Percentiles rank a stretch among this genome's conserved stretches.
Conservation (phyloP, 371 early-diverging fungal species). For the Apophysomyces variabilis region DNA sequence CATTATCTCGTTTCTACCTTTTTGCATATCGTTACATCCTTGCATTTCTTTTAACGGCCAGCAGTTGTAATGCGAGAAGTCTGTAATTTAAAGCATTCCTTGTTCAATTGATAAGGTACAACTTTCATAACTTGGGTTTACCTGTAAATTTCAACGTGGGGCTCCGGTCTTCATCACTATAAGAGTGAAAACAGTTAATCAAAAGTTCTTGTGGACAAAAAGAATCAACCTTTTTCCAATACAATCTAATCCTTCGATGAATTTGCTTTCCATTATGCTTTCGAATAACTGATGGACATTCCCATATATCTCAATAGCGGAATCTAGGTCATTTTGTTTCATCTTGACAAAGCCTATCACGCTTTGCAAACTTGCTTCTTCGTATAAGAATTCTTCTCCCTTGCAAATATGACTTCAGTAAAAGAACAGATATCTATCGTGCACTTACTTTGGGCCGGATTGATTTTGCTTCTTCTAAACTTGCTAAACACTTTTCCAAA, state of each 20-base stretch:
- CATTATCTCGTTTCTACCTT: constrained; percentile 18
- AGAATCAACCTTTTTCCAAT: constrained; percentile 35
- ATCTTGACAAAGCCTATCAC: constrained; percentile 50
- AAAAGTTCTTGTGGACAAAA: background rate
- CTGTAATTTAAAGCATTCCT: background rate
- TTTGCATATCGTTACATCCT: constrained; percentile 21
- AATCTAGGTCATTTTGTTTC: constrained; percentile 36
- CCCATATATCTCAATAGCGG: constrained; percentile 48
- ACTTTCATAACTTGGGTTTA: background rate
- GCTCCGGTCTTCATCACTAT: background rate
- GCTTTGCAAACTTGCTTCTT: constrained; percentile 37
- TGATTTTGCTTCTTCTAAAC: constrained; percentile 30
- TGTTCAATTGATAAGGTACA: background rate
- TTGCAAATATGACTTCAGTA: constrained; percentile 4
- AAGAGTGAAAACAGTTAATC: background rate
- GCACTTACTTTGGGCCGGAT: constrained; percentile 25
- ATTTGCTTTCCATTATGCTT: constrained; percentile 46
- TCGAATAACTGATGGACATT: constrained; percentile 50
- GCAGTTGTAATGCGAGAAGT: constrained; percentile 17
- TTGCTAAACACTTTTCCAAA: constrained; percentile 42
- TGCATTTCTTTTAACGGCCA: constrained; percentile 19
- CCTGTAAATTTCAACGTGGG: background rate
- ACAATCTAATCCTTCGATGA: constrained; percentile 55
- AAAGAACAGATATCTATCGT: background rate
- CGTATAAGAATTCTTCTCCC: constrained; percentile 24